Percentiles rank a stretch among this genome's conserved stretches.
Evolutionary conservation across 495 filamentous ascomycete genomes (phyloP).

Genomic region (Schizothecium vesticola): DNA sequence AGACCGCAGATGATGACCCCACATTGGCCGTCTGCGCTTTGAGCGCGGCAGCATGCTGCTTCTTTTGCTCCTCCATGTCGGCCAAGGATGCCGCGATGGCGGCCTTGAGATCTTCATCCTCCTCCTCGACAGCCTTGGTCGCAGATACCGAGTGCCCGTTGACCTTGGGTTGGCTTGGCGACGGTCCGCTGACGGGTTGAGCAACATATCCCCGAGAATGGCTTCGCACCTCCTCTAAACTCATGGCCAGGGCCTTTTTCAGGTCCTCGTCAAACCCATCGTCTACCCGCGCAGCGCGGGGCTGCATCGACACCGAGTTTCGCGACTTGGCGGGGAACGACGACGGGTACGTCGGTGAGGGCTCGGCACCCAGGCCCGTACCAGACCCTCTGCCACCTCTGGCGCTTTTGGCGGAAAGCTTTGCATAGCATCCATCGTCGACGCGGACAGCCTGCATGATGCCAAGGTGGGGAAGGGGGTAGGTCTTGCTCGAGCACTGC

Average conservation of each 20-base stretch:
- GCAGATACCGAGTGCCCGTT: slow-evolving; percentile 39
- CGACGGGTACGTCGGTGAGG: slow-evolving; percentile 29
- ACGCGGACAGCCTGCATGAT: slow-evolving; percentile 89
- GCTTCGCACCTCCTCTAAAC: slow-evolving; percentile 82
- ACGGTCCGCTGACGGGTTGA: slow-evolving; percentile 33
- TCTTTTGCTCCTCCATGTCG: slow-evolving; percentile 98
- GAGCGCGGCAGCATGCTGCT: slow-evolving; percentile 72
- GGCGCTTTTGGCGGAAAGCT: slow-evolving; percentile 70
- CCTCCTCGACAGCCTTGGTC: slow-evolving; percentile 58
- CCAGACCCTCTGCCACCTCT: slow-evolving; percentile 19
- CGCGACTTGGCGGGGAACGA: slow-evolving; percentile 36
- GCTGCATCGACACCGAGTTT: slow-evolving; percentile 66
- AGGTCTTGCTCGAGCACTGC: slow-evolving; percentile 81
- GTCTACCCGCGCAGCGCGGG: slow-evolving; percentile 76
- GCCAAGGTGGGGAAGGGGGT: slow-evolving; percentile 87
- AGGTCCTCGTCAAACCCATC: slow-evolving; percentile 89
- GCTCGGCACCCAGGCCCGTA: slow-evolving; percentile 22
- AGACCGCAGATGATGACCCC: slow-evolving; percentile 34
- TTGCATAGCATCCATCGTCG: slow-evolving; percentile 93
- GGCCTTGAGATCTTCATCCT: slow-evolving; percentile 90
- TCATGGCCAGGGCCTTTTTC: slow-evolving; percentile 90
- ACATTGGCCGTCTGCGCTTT: slow-evolving; percentile 61
- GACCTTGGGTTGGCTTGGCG: slow-evolving; percentile 24
- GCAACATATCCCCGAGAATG: slow-evolving; percentile 43
- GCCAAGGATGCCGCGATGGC: slow-evolving; percentile 94